Percentiles rank a stretch among this genome's conserved stretches.
Conservation (phyloP, 2,329 filamentous ascomycete genomes). For the Raffaelea ambrosiae region DNA sequence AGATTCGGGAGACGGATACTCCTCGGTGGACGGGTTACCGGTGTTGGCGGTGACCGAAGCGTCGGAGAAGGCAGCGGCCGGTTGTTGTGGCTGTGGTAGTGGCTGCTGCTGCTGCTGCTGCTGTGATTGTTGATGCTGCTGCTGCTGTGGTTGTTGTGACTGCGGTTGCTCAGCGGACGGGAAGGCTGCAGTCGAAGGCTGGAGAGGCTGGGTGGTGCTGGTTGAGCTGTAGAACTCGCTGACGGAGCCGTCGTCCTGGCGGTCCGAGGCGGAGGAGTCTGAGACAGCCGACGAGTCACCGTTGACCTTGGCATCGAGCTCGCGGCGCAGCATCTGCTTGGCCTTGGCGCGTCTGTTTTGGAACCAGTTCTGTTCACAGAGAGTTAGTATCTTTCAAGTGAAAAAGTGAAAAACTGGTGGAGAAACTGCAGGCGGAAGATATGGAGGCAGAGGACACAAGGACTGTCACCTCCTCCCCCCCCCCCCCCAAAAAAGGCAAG, state of each 20-base stretch:
- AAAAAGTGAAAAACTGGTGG: slow-evolving; percentile 8
- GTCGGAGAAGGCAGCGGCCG: not conserved
- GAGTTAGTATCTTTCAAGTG: not conserved
- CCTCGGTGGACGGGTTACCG: slow-evolving; percentile 10
- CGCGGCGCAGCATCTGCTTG: slow-evolving; percentile 51
- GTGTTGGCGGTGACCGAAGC: slow-evolving; percentile 1
- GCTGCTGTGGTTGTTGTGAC: not conserved
- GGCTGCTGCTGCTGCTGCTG: not conserved
- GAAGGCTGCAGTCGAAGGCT: slow-evolving; percentile 28
- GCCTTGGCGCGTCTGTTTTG: slow-evolving; percentile 58
- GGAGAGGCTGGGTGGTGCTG: slow-evolving; percentile 22
- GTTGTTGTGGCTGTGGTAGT: not conserved
- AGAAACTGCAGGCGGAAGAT: not conserved
- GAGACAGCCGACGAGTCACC: slow-evolving; percentile 27
- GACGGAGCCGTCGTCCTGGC: slow-evolving; percentile 16
- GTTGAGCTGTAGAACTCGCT: slow-evolving; percentile 24
- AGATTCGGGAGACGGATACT: slow-evolving; percentile 16
- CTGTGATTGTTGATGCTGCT: not conserved
- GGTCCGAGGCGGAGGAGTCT: slow-evolving; percentile 24
- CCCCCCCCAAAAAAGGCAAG: too few relatives aligned
- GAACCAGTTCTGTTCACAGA: slow-evolving; percentile 52
- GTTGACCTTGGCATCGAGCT: slow-evolving; percentile 36
- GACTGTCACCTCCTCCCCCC: too few relatives aligned
- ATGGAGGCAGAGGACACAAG: too few relatives aligned
- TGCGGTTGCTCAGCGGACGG: slow-evolving; percentile 15